Percentiles rank a stretch among this genome's conserved stretches.
These are phyloP conservation scores for Ganoderma boninense DNA, from an alignment of 1,284 basidiomycete species.

Conservation along the genomic window DNA sequence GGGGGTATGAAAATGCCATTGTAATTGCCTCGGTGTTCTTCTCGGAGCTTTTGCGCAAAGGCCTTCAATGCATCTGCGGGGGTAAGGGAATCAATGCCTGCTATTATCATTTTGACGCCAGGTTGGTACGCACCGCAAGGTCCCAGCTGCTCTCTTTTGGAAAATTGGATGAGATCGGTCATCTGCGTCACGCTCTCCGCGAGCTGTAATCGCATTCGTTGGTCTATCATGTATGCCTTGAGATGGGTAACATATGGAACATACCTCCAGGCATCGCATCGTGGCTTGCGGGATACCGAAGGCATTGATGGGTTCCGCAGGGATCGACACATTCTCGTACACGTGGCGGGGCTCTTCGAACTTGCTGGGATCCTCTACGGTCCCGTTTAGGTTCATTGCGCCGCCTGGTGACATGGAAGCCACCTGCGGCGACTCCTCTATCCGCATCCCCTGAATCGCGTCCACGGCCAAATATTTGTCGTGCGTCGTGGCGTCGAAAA, in stretches of 20 bases:
- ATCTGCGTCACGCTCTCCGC: constrained; percentile 81
- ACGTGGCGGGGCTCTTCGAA: constrained; percentile 68
- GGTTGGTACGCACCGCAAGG: constrained; percentile 62
- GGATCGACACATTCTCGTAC: constrained; percentile 68
- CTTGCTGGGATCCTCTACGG: constrained; percentile 46
- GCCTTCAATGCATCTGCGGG: constrained; percentile 50
- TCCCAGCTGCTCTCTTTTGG: constrained; percentile 60
- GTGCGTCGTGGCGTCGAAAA: constrained; percentile 72
- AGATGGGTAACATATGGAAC: neutral
- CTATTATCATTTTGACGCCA: neutral
- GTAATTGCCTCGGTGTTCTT: constrained; percentile 35
- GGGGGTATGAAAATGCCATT: neutral
- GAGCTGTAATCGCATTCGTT: constrained; percentile 50
- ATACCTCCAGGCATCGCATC: constrained; percentile 84
- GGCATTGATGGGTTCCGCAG: constrained; percentile 81
- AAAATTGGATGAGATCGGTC: constrained; percentile 75
- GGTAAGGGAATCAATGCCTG: neutral
- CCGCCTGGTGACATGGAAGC: constrained; percentile 44
- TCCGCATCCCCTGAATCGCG: constrained; percentile 57
- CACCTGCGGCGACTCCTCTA: constrained; percentile 51
- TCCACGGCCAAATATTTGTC: constrained; percentile 76
- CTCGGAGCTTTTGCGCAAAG: constrained; percentile 56
- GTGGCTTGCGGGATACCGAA: constrained; percentile 87
- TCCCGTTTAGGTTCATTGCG: constrained; percentile 46
- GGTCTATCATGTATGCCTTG: neutral